phyloP scores from a whole-genome alignment of 2,329 filamentous ascomycete genomes.

The Diaporthe longicolla region DNA sequence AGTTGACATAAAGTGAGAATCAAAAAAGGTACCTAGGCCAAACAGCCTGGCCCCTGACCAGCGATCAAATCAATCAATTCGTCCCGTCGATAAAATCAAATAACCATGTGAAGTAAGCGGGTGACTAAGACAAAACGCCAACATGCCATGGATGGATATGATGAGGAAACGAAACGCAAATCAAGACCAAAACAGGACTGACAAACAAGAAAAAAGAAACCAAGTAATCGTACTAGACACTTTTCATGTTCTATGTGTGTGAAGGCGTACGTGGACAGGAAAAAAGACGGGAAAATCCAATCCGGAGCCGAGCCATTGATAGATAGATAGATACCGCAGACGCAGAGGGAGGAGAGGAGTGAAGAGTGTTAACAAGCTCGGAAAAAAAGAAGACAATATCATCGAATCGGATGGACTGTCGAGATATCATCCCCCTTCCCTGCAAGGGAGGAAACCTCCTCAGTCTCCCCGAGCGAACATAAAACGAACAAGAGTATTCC shows the following conservation, averaged over 20 bases:
- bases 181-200: not conserved
- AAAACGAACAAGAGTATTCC: not conserved
- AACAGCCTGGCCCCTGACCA: too few species aligned
- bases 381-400: not conserved
- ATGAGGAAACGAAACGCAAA: not conserved
- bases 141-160: conserved; percentile 33
- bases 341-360: not conserved
- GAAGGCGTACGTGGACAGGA: conserved; percentile 8
- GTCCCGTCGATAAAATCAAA: too few species aligned
- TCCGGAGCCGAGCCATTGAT: not conserved
- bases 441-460: not conserved
- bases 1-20: too few species aligned
- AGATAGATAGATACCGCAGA: not conserved
- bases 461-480: not conserved
- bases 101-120: too few species aligned
- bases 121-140: conserved; percentile 9
- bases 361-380: too few species aligned
- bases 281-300: too few species aligned
- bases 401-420: not conserved
- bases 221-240: conserved; percentile 22
- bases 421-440: not conserved
- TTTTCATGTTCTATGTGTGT: conserved; percentile 33
- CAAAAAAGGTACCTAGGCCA: too few species aligned
- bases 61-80: too few species aligned
- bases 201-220: not conserved